Evolutionary conservation across 108 stramenopile genomes (phyloP).

Genomic region (Tribonema minus): DNA sequence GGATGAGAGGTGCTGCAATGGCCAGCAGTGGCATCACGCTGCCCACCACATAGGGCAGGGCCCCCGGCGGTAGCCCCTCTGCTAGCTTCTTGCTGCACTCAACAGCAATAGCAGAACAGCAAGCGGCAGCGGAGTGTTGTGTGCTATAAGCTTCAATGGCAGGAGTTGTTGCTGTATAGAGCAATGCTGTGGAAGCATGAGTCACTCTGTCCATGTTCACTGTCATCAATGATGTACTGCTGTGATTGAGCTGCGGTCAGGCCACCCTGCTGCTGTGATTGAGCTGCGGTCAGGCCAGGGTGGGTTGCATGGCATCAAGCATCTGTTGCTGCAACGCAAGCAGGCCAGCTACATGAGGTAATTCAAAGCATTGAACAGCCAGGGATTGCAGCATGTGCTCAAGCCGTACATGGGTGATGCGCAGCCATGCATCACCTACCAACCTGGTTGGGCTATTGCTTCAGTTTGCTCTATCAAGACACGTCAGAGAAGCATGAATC

Average conservation of each 20-base stretch:
- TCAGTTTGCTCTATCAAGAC: background rate
- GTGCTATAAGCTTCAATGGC: background rate
- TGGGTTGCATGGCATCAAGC: too few species aligned
- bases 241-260: background rate
- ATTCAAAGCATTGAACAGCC: too few species aligned
- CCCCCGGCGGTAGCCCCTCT: slow-evolving; percentile 32
- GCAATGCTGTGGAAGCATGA: background rate
- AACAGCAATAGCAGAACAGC: slow-evolving; percentile 48
- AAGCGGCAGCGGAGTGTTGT: background rate
- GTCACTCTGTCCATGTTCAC: background rate
- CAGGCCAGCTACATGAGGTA: too few species aligned
- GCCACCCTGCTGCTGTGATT: too few species aligned
- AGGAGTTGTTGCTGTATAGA: background rate
- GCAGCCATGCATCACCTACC: background rate
- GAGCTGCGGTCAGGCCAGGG: too few species aligned
- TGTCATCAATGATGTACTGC: background rate
- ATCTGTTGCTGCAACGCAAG: too few species aligned
- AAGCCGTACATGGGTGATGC: background rate
- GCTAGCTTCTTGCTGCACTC: slow-evolving; percentile 36
- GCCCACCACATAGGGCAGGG: slow-evolving; percentile 47
- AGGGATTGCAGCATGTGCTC: too few species aligned
- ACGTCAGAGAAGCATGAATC: background rate
- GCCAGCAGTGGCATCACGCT: slow-evolving; percentile 27
- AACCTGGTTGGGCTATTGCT: background rate
- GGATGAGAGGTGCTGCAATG: slow-evolving; percentile 23